Base-by-base conservation (phyloP, 805 yeast species). In the Yamadazyma insecticola region DNA sequence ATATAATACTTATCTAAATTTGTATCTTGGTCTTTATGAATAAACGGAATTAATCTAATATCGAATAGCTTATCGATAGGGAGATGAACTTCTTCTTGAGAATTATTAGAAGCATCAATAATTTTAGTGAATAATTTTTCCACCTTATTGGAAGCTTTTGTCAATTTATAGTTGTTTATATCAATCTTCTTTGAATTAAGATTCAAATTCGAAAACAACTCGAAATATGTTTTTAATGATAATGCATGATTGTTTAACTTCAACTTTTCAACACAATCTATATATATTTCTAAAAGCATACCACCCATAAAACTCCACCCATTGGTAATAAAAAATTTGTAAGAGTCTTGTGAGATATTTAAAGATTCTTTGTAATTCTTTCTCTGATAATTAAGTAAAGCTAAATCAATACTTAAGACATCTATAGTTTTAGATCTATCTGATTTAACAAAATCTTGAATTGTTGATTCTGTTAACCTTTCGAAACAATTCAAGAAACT, bases 281-380 rank as follows among this genome's bases (percentile, higher is more conserved):
- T 68, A 48, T 80, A 87, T 1, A 79, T 62, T 42, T 75, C 76
- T 22, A 86, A 63, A 12, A 90, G 55, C n/a, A 70, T 57, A 5
- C 76, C 68, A 1, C 94, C 84, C 48, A 87, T 74, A 26, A 61
- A 54, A 30, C 72, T 72, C 97, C 97, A 89, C 1, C 88, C 86
- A 28, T 78, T 74, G 13, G 67, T 56, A 6, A 72, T 68, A 47
- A 83, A 88, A 33, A 76, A 76, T 22, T 73, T 76, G 28, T 84
- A 85, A 2, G 92, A 78, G 6, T 78, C 74, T 22, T 76, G 74
- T 9, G 90, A 60, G 3, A 84, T 74, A 4, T 70, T 60, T 11
- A 77, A 70, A 1, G 96, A 81, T 26, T 72, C 70, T 22, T 68
- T 67, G 43, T 74, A 81, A 20, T 82, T 67, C 3, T 70, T 57